Evolutionary conservation across 1,284 basidiomycete species (phyloP), one percentile per base, ranked within the genome.

Genomic region (Tremellales sp.): DNA sequence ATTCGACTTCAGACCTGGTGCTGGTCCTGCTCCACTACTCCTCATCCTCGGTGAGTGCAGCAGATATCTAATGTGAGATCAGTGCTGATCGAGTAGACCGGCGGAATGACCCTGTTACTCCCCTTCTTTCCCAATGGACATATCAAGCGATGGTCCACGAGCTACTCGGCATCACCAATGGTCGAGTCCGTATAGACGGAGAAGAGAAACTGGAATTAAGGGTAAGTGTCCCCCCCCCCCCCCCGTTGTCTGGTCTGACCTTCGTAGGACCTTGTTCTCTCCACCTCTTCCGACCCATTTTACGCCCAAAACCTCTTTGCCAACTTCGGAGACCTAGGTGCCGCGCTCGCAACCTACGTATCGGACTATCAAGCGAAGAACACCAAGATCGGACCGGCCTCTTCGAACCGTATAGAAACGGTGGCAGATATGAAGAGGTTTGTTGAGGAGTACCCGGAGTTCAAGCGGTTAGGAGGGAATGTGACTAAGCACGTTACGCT

Each of bases 91-190:
- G n/a, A 6, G 11, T 39, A 72, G 96, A 99, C 76, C 82, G 96
- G 49, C 79, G 94, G 55, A 97, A 97, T 73, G 96, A 99, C 68
- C 96, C 96, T 2, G 91, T 98, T 13, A 98, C 96, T 0, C 96
- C 96, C 3, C 76, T 99, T n/a, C 79, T 99, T 24, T 89, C 89
- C 1, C 96, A 97, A 72, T 98, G 96, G 96, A 98, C 96, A 12
- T 98, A 98, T 75, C 94, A 98, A 72, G 96, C 96, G 1, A 97
- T 98, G 94, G 94, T 97, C 0, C 96, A 99, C 65, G 96, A 98
- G 70, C 78, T 97, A 11, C 76, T 98, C 10, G 89, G 89, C 0
- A 96, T 98, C 52, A 85, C 87, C 59, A 97, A 97, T 68, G 94
- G 93, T 15, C 82, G 96, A 42, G 92, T 98, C 36, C 82, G 81